phyloP scores from a whole-genome alignment of 148 eudicot species.

The Camellia granthamiana region DNA sequence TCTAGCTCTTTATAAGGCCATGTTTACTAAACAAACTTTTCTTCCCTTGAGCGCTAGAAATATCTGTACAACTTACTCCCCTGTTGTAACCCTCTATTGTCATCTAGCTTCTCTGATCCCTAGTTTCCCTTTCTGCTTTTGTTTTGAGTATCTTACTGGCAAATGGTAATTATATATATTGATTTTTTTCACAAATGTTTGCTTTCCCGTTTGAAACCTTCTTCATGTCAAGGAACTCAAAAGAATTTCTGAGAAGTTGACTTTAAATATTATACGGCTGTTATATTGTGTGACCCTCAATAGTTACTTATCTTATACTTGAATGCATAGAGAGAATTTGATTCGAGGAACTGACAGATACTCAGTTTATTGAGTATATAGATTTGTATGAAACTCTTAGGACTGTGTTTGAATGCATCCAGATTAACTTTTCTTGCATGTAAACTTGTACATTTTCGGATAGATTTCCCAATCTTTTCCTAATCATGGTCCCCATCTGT shows the following conservation, averaged over 20 bases:
- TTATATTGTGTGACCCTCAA: background rate
- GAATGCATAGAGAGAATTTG: background rate
- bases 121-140: background rate
- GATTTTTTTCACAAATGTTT: background rate
- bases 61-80: background rate
- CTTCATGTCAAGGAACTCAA: background rate
- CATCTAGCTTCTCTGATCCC: background rate
- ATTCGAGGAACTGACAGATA: background rate
- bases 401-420: background rate
- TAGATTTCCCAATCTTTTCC: background rate
- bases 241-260: background rate
- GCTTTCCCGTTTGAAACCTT: background rate
- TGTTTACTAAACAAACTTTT: background rate
- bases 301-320: background rate
- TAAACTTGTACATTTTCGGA: background rate
- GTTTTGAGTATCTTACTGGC: background rate
- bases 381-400: background rate
- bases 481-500: conserved; percentile 10
- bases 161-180: background rate
- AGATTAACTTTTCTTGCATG: background rate
- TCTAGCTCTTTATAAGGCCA: background rate
- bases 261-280: background rate
- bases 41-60: background rate
- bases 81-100: background rate
- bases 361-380: background rate